Percentiles rank a stretch among this genome's conserved stretches.
phyloP scores from a whole-genome alignment of 2,329 filamentous ascomycete genomes.

The Aspergillus chevalieri region DNA sequence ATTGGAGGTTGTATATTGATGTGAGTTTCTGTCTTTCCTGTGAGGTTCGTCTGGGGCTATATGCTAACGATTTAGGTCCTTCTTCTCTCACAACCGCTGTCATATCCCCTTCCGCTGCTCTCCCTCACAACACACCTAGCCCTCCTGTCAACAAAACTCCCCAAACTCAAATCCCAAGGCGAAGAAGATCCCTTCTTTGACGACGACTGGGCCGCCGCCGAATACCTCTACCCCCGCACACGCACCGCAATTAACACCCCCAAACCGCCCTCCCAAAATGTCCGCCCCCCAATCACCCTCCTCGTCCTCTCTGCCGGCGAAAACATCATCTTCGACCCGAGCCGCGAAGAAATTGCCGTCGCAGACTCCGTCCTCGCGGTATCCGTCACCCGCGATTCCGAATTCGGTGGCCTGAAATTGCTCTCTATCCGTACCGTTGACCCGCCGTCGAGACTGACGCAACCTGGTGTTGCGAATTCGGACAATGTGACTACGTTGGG shows the following conservation, averaged over 20 bases:
- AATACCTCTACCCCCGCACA: constrained; percentile 63
- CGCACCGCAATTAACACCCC: constrained; percentile 15
- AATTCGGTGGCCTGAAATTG: constrained; percentile 49
- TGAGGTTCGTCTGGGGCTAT: background rate
- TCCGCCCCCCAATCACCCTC: constrained; percentile 77
- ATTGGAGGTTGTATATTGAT: constrained; percentile 95
- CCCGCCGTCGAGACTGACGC: constrained; percentile 65
- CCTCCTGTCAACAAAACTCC: constrained; percentile 78
- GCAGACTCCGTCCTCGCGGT: constrained; percentile 85
- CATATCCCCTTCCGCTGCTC: constrained; percentile 86
- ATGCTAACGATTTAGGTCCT: constrained; percentile 58
- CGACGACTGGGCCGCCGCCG: constrained; percentile 89
- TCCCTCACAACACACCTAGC: constrained; percentile 91
- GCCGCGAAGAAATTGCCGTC: constrained; percentile 83
- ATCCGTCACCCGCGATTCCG: constrained; percentile 53
- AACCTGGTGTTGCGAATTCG: constrained; percentile 62
- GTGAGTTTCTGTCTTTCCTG: constrained; percentile 47
- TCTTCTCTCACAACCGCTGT: constrained; percentile 84
- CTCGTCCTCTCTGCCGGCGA: constrained; percentile 79
- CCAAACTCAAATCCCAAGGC: constrained; percentile 74
- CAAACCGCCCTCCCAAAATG: constrained; percentile 20
- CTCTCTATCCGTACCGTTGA: constrained; percentile 68
- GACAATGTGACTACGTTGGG: constrained; percentile 52
- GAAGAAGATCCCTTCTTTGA: constrained; percentile 95
- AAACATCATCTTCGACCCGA: constrained; percentile 92